Base-by-base conservation (phyloP, 2,329 filamentous ascomycete genomes). In the Penicillium sp. region DNA sequence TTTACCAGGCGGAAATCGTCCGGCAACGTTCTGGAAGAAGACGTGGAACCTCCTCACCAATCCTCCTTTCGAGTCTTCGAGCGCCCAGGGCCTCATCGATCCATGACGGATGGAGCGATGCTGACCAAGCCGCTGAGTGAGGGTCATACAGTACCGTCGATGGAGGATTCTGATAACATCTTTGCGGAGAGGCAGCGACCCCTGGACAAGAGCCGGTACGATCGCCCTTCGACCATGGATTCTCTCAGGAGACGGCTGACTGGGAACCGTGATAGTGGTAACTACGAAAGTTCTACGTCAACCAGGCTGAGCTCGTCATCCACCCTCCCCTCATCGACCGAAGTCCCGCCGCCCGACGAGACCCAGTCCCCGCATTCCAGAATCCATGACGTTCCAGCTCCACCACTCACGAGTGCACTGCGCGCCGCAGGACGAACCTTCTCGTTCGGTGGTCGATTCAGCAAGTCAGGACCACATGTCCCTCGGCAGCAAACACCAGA, bases 1-100 rank as follows among this genome's bases (percentile, higher is more conserved):
- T 83, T 84, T 66, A 71, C 72, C 62, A 77, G 81, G 66, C 79
- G 82, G 64, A 83, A 83, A 71, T 83, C 81, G 57, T 80, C 81
- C 59, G 81, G 79, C 47, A 82, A 82, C 73, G 77, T 74, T 50
- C 70, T 84, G 60, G 82, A 84, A 31, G 78, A 81, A 31, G 78
- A 81, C 50, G 67, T 74, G 40, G 73, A 74, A 55, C 70, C 72
- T 31, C 68, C 68, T 15, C 73, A 51, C 13, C 49, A 74, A 50
- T 69, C 79, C 23, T 82, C 81, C n/a, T 84, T 84, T 66, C 75
- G 78, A 23, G 82, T 84, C 43, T 75, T 84, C 55, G 81, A 83
- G 61, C 77, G 82, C 57, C 78, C 80, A 16, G 68, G 70, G 39
- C 67, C 68, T 15, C 73, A 76, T 45, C 76, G 75, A 61, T 78